A percentile compares a stretch with the other conserved stretches of the same genome.
Conservation (phyloP, 768 basidiomycete genomes). For the Suillus brevipes region DNA sequence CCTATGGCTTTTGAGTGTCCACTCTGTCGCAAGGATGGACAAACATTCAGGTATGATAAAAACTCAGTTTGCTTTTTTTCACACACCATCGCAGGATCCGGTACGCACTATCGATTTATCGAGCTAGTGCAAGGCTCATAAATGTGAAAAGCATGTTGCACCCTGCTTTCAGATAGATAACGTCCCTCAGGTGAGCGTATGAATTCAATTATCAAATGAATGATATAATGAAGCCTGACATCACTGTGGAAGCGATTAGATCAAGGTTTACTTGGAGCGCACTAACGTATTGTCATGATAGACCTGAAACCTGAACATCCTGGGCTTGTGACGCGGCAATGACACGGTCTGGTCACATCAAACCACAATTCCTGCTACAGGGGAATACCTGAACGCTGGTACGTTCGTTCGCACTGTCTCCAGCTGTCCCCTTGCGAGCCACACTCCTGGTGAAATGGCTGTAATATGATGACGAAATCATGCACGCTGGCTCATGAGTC, state of each 20-base stretch:
- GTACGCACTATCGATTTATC: slow-evolving; percentile 19
- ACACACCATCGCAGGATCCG: slow-evolving; percentile 22
- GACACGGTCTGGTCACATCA: neutral
- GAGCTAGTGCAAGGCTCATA: slow-evolving; percentile 9
- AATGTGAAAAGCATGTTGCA: slow-evolving; percentile 16
- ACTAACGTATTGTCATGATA: slow-evolving; percentile 38
- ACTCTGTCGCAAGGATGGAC: slow-evolving; percentile 30
- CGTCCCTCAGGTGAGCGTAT: slow-evolving; percentile 31
- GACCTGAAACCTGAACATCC: slow-evolving; percentile 26
- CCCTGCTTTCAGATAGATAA: slow-evolving; percentile 40
- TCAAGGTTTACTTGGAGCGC: slow-evolving; percentile 29
- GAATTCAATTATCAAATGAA: slow-evolving; percentile 18
- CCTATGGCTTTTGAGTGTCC: slow-evolving; percentile 36
- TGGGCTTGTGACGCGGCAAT: slow-evolving; percentile 10
- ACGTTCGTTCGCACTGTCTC: neutral
- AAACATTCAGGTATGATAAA: slow-evolving; percentile 31
- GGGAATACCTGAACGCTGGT: neutral
- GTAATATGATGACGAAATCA: neutral
- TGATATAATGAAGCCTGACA: slow-evolving; percentile 17
- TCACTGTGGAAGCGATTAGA: slow-evolving; percentile 39
- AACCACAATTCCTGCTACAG: neutral
- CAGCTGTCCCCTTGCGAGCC: neutral
- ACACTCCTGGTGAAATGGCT: neutral
- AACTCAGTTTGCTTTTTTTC: slow-evolving; percentile 9
- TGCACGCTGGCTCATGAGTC: neutral